A percentile compares a stretch with the other conserved stretches of the same genome.
These are phyloP conservation scores for Tetracentron sinense DNA, from an alignment of 164 flowering plant species.

Conservation along the genomic window DNA sequence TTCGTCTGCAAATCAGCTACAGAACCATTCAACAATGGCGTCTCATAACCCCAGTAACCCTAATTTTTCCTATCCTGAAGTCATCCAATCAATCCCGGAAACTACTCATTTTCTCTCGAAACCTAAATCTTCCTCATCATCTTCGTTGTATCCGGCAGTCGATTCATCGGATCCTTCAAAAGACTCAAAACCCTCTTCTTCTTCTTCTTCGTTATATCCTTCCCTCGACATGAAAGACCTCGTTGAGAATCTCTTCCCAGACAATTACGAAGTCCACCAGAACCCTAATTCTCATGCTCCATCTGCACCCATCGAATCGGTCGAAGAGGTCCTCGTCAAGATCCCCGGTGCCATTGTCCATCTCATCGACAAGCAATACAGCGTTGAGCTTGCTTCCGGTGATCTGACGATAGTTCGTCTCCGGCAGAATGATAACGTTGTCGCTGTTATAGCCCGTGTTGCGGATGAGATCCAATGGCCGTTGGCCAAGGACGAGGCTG, in stretches of 20 bases:
- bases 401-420: slow-evolving; percentile 22
- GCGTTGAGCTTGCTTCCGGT: slow-evolving; percentile 35
- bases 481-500: too few relatives aligned
- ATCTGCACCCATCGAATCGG: slow-evolving; percentile 22
- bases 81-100: slow-evolving; percentile 13
- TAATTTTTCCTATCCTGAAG: slow-evolving; percentile 20
- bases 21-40: slow-evolving; percentile 26
- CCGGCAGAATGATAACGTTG: slow-evolving; percentile 18
- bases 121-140: slow-evolving; percentile 4
- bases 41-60: slow-evolving; percentile 24
- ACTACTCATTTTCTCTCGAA: slow-evolving; percentile 7
- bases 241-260: slow-evolving; percentile 41
- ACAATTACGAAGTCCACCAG: neutral
- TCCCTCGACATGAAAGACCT: slow-evolving; percentile 35
- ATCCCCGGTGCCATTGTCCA: slow-evolving; percentile 30
- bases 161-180: slow-evolving; percentile 18
- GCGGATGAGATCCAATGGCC: slow-evolving; percentile 32
- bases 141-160: slow-evolving; percentile 27
- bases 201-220: slow-evolving; percentile 41
- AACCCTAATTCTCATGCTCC: neutral
- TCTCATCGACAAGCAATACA: slow-evolving; percentile 30
- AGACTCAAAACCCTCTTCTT: slow-evolving; percentile 17
- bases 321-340: slow-evolving; percentile 16
- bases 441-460: slow-evolving; percentile 31
- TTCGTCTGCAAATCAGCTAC: neutral